A percentile compares a stretch with the other conserved stretches of the same genome.
Conservation (phyloP, 108 stramenopile genomes). For the Schizochytrium sp. region DNA sequence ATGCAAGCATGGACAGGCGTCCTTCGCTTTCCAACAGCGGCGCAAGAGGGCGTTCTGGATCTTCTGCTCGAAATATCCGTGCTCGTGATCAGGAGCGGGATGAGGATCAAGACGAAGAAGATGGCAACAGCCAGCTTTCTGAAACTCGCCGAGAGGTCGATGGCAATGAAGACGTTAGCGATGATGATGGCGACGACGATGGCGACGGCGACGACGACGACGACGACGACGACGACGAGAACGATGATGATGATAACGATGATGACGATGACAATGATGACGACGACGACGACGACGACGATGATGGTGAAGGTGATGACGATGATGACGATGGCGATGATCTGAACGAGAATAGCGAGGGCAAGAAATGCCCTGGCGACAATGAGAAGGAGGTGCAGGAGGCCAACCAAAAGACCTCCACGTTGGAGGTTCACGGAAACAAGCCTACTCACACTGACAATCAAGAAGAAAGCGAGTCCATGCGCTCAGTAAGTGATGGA, state of each 20-base stretch:
- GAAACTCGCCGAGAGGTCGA: not conserved
- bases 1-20: not conserved
- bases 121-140: not conserved
- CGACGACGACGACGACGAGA: not conserved
- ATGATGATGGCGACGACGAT: not conserved
- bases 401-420: not conserved
- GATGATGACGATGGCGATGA: not conserved
- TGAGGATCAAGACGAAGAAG: not conserved
- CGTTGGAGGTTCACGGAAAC: no score
- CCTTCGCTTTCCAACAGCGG: not conserved
- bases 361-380: not conserved
- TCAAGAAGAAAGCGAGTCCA: no score
- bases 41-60: not conserved
- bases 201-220: not conserved
- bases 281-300: not conserved
- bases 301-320: not conserved
- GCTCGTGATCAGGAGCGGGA: not conserved
- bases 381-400: not conserved
- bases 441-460: no score
- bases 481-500: no score
- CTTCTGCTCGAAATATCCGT: not conserved
- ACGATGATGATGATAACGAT: not conserved
- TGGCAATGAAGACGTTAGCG: not conserved
- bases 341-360: not conserved
- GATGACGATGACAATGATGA: not conserved